phyloP scores from a whole-genome alignment of 2,329 filamentous ascomycete genomes.

The Lecanosticta acicola region DNA sequence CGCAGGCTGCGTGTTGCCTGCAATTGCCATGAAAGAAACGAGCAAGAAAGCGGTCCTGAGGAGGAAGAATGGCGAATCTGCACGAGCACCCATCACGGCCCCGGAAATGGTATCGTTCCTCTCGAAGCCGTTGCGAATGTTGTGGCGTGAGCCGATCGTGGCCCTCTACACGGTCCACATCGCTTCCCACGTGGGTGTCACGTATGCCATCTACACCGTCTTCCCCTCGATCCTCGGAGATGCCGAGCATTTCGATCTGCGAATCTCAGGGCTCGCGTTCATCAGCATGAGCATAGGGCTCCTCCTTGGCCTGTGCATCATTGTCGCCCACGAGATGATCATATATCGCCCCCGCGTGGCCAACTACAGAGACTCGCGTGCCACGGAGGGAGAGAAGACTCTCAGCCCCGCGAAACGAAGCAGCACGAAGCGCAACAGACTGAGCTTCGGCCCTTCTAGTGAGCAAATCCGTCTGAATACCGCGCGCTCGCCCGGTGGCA shows the following conservation, averaged over 20 bases:
- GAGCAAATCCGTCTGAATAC: conserved; percentile 2
- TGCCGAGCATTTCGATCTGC: conserved; percentile 30
- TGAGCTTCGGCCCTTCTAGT: conserved; percentile 2
- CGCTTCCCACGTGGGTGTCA: conserved; percentile 19
- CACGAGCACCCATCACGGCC: conserved; percentile 2
- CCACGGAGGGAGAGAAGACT: conserved; percentile 8
- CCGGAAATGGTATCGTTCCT: conserved; percentile 24
- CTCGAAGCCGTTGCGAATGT: conserved; percentile 22
- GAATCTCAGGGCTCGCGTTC: conserved; percentile 33
- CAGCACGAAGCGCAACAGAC: conserved; percentile 1
- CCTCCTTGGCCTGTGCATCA: conserved; percentile 23
- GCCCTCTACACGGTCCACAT: conserved; percentile 11
- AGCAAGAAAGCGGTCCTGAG: conserved; percentile 44
- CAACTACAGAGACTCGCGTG: conserved; percentile 10
- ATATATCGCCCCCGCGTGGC: conserved; percentile 18
- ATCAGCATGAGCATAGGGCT: conserved; percentile 31
- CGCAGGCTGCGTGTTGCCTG: conserved; percentile 28
- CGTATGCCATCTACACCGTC: conserved; percentile 20
- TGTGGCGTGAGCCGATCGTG: conserved; percentile 29
- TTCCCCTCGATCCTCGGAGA: conserved; percentile 15
- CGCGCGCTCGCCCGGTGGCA: not conserved
- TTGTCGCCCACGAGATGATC: conserved; percentile 30
- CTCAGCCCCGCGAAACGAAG: conserved; percentile 3
- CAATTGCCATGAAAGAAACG: conserved; percentile 47
- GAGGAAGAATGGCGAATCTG: conserved; percentile 16